A percentile compares a stretch with the other conserved stretches of the same genome.
Evolutionary conservation across 1,284 basidiomycete genomes (phyloP).

Genomic region (Puccinia triticina): DNA sequence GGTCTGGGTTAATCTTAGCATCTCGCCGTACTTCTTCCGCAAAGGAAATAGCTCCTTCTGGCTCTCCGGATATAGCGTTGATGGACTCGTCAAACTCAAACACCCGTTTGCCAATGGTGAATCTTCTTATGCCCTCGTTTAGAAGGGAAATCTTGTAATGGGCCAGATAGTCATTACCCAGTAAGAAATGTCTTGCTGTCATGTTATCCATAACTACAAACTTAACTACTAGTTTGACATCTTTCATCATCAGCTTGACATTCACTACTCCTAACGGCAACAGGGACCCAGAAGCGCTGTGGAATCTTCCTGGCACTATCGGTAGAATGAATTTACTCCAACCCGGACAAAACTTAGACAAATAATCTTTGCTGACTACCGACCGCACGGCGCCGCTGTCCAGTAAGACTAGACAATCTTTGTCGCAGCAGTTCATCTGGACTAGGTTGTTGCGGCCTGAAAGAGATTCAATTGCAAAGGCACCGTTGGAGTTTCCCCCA

Average conservation of each 20-base stretch:
- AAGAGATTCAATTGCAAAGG: no score
- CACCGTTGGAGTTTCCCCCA: background rate
- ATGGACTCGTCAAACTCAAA: conserved; percentile 2
- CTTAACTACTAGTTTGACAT: background rate
- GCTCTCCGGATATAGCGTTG: background rate
- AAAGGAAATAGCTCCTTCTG: no score
- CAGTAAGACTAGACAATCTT: background rate
- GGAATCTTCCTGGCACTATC: background rate
- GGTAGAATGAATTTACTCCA: no score
- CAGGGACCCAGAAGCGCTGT: background rate
- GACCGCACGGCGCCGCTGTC: no score
- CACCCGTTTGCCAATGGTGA: background rate
- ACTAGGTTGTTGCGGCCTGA: background rate
- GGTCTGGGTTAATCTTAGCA: no score
- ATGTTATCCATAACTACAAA: conserved; percentile 11
- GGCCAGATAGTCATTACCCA: background rate
- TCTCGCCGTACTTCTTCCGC: no score
- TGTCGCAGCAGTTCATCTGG: background rate
- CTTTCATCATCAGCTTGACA: background rate
- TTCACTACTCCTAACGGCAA: background rate
- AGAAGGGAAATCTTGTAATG: conserved; percentile 2
- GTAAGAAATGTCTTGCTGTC: background rate
- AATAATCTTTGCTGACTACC: no score
- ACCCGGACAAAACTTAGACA: no score
- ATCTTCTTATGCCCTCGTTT: background rate